These are phyloP conservation scores for Cytospora paraplurivora DNA, from an alignment of 2,329 filamentous ascomycete genomes.

Conservation along the genomic window DNA sequence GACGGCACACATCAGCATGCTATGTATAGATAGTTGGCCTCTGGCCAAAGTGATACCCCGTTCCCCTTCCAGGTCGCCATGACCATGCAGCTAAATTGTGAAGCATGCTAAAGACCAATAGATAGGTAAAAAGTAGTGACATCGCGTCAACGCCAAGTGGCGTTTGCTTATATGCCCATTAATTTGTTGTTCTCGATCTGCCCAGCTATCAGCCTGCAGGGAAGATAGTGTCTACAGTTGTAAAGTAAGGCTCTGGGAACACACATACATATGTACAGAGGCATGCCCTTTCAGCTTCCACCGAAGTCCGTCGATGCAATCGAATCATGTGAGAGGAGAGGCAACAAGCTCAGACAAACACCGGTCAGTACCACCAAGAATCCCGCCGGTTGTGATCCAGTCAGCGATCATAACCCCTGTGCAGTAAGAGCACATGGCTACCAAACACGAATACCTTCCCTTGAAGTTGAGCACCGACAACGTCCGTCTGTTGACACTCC, in stretches of 20 bases:
- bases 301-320: background rate
- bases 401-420: background rate
- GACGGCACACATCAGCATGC: no score
- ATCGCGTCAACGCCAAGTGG: background rate
- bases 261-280: background rate
- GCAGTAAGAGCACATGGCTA: background rate
- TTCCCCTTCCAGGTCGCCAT: no score
- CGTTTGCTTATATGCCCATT: background rate
- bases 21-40: no score
- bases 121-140: background rate
- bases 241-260: background rate
- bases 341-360: background rate
- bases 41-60: no score
- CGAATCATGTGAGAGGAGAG: background rate
- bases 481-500: conserved; percentile 6
- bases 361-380: background rate
- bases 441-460: background rate
- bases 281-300: background rate
- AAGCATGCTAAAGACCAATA: background rate
- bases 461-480: background rate
- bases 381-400: background rate
- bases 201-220: background rate
- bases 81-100: background rate
- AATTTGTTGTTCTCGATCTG: no score
- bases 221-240: background rate